Base-by-base conservation (phyloP, 805 yeast genomes). In the Nakazawaea ernobii region DNA sequence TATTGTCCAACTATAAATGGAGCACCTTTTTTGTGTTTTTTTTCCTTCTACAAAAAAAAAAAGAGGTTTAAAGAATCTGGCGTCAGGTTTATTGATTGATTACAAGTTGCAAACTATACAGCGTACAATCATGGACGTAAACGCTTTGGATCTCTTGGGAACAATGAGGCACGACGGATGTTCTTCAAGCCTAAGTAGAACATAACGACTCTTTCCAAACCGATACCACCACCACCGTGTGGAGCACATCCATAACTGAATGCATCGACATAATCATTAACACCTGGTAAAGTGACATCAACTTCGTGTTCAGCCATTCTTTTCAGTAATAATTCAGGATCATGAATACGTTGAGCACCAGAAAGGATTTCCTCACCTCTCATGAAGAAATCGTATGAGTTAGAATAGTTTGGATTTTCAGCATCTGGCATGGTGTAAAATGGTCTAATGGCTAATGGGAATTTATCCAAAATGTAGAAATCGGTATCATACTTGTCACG, bases 321-420 rank as follows among this genome's bases (percentile, higher is more conserved):
- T 70, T 86, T 79, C 59, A 71, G 75, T 60, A 94, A 79, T 59
- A 94, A 74, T 53, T 74, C 88, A 43, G 95, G 82, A 67, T 94
- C 98, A 66, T 94, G 99, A 58, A 94, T 80, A 80, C 99, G 96
- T 75, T 94, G 99, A 49, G 99, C 99, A 61, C 99, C 99, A n/a
- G 97, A 89, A 58, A 94, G 73, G 60, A 94, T 94, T 73, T 94
- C 99, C 74, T 94, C 99, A 65, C 99, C 99, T 75, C 99, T 86
- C 99, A 94, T 94, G 79, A 94, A 94, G 84, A 94, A 94, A 73
- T 94, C 99, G 66, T 92, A 94, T 17, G 98, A 92, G 80, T 94
- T 94, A 54, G 98, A 91, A 73, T 91, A 91, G 58, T 84, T 77
- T 54, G 96, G 81, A 71, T 94, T 91, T 61, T 81, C 84, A 15